phyloP scores from a whole-genome alignment of 495 filamentous ascomycete genomes.

The Cenococcum geophilum region DNA sequence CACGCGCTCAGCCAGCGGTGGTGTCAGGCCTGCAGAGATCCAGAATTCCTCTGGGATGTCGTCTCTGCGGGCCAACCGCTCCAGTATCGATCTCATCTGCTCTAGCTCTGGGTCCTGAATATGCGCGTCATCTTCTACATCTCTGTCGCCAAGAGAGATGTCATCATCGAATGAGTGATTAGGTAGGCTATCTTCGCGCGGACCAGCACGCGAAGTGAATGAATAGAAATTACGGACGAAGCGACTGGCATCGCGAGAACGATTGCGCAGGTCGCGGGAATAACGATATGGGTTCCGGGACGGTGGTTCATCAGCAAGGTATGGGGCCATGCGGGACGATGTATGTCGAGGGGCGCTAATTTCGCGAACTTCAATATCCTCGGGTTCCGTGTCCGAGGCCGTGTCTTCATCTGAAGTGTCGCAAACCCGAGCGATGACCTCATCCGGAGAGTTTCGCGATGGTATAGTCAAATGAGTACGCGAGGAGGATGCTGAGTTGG shows the following conservation, averaged over 20 bases:
- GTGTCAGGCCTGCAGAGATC: conserved; percentile 61
- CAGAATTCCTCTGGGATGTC: conserved; percentile 76
- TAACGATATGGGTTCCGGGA: conserved; percentile 14
- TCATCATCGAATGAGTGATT: not conserved
- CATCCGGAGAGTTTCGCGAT: conserved; percentile 14
- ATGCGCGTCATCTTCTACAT: conserved; percentile 10
- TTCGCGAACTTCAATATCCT: conserved; percentile 7
- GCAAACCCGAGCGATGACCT: conserved; percentile 20
- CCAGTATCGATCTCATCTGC: conserved; percentile 62
- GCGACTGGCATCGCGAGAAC: conserved; percentile 11
- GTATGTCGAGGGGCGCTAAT: not conserved
- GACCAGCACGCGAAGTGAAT: conserved; percentile 6
- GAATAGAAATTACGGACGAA: conserved; percentile 19
- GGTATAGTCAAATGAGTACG: conserved; percentile 34
- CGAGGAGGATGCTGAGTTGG: conserved; percentile 41
- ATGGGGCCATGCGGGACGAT: not conserved
- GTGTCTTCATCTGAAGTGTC: conserved; percentile 29
- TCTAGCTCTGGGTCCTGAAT: conserved; percentile 44
- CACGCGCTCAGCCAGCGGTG: conserved; percentile 13
- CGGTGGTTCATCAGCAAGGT: conserved; percentile 15
- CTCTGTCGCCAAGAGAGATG: conserved; percentile 31
- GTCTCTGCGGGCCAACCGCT: conserved; percentile 56
- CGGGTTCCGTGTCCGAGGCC: conserved; percentile 25
- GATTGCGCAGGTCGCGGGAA: conserved; percentile 20
- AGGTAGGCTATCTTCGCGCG: not conserved